phyloP scores from a whole-genome alignment of 1,284 basidiomycete species.

The Sporisorium exsertum region DNA sequence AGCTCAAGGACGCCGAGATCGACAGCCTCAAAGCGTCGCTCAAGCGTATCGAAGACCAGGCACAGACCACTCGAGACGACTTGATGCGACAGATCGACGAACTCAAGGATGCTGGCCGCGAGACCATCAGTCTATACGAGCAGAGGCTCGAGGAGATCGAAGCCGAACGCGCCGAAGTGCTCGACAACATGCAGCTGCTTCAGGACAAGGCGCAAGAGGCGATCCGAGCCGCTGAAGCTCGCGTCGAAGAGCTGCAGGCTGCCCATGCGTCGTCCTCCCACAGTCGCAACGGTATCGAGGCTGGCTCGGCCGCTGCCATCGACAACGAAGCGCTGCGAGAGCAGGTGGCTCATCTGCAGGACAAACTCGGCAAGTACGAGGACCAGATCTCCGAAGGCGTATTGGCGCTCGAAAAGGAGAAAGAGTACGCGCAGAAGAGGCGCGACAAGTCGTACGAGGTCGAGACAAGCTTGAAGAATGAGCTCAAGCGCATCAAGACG shows the following conservation, averaged over 20 bases:
- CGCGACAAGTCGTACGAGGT: constrained; percentile 75
- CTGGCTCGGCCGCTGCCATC: constrained; percentile 75
- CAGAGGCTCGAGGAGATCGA: constrained; percentile 48
- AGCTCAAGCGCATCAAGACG: constrained; percentile 71
- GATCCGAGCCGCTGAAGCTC: constrained; percentile 77
- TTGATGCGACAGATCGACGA: constrained; percentile 77
- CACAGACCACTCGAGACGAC: constrained; percentile 54
- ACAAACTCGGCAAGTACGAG: constrained; percentile 80
- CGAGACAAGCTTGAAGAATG: constrained; percentile 72
- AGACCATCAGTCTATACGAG: constrained; percentile 68
- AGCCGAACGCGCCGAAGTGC: constrained; percentile 66
- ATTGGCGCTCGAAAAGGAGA: constrained; percentile 78
- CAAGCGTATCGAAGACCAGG: constrained; percentile 56
- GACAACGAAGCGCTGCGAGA: constrained; percentile 91
- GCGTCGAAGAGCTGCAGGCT: constrained; percentile 75
- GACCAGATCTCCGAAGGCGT: constrained; percentile 86
- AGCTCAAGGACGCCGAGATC: constrained; percentile 60
- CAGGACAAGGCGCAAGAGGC: constrained; percentile 83
- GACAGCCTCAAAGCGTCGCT: constrained; percentile 56
- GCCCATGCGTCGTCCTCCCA: constrained; percentile 24
- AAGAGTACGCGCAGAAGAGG: constrained; percentile 76
- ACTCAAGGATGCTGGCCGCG: constrained; percentile 83
- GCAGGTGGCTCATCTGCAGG: constrained; percentile 85
- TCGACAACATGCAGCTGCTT: constrained; percentile 52
- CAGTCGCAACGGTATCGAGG: constrained; percentile 16